Evolutionary conservation across 169 alveolate genomes (phyloP).

Genomic region (Plasmodium berghei): DNA sequence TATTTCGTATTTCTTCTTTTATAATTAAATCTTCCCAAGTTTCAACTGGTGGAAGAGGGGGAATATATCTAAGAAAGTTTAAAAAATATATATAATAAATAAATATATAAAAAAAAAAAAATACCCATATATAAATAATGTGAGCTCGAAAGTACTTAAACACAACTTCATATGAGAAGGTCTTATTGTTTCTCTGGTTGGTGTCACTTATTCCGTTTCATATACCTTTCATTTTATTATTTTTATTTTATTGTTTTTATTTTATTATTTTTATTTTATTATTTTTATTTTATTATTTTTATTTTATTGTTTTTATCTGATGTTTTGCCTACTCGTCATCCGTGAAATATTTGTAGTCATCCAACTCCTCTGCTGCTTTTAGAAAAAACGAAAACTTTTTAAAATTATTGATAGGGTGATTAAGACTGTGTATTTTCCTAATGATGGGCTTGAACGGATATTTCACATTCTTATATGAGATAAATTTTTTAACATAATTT

Average conservation of each 20-base stretch:
- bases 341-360: slow-evolving; percentile 58
- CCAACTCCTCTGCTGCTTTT: slow-evolving; percentile 48
- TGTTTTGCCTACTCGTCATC: slow-evolving; percentile 60
- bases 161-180: too few relatives aligned
- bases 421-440: background rate
- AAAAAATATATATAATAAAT: background rate
- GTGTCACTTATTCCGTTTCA: background rate
- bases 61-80: slow-evolving; percentile 38
- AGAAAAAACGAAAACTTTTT: background rate
- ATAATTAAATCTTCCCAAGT: slow-evolving; percentile 73
- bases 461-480: background rate
- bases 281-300: background rate
- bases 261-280: background rate
- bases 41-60: slow-evolving; percentile 74
- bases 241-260: background rate
- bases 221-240: background rate
- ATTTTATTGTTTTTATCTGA: background rate
- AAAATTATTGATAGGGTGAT: background rate
- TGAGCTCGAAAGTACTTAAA: background rate
- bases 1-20: slow-evolving; percentile 66
- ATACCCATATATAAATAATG: background rate
- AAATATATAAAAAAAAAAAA: slow-evolving; percentile 1
- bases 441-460: background rate
- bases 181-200: too few relatives aligned
- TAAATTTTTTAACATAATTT: slow-evolving; percentile 14